Conservation (phyloP, 495 filamentous ascomycete species). For the Hypoxylon fuscum region DNA sequence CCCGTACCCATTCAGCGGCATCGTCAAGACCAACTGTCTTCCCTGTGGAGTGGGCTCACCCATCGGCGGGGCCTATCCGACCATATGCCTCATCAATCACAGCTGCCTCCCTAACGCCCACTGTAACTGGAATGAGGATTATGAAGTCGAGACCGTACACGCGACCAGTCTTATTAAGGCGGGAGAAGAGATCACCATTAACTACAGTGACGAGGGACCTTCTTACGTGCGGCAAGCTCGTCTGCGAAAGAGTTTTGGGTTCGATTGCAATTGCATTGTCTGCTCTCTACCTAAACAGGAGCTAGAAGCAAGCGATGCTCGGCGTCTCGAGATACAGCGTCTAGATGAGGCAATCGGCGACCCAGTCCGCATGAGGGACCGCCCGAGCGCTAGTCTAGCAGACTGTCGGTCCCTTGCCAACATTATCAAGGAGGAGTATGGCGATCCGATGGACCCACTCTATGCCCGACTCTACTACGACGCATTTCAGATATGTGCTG, state of each 20-base stretch:
- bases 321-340: constrained; percentile 40
- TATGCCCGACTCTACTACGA: constrained; percentile 53
- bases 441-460: constrained; percentile 36
- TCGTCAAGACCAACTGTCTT: constrained; percentile 52
- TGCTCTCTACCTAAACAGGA: constrained; percentile 43
- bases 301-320: constrained; percentile 45
- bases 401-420: constrained; percentile 38
- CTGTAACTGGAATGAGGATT: constrained; percentile 48
- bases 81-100: constrained; percentile 53
- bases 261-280: constrained; percentile 46
- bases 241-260: constrained; percentile 47
- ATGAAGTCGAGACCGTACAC: constrained; percentile 45
- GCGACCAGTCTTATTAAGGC: constrained; percentile 48
- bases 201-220: constrained; percentile 43
- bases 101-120: constrained; percentile 54
- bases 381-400: constrained; percentile 41
- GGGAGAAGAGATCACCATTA: constrained; percentile 53
- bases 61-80: constrained; percentile 48
- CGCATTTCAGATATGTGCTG: constrained; percentile 55
- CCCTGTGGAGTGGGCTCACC: constrained; percentile 44
- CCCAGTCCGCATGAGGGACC: constrained; percentile 23
- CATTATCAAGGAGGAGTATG: constrained; percentile 46
- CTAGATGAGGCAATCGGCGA: constrained; percentile 49
- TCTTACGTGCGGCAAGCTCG: constrained; percentile 35
- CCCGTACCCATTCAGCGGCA: constrained; percentile 45